These are phyloP conservation scores for Eucalyptus grandis DNA, from an alignment of 345 rosid genomes.

Conservation along the genomic window DNA sequence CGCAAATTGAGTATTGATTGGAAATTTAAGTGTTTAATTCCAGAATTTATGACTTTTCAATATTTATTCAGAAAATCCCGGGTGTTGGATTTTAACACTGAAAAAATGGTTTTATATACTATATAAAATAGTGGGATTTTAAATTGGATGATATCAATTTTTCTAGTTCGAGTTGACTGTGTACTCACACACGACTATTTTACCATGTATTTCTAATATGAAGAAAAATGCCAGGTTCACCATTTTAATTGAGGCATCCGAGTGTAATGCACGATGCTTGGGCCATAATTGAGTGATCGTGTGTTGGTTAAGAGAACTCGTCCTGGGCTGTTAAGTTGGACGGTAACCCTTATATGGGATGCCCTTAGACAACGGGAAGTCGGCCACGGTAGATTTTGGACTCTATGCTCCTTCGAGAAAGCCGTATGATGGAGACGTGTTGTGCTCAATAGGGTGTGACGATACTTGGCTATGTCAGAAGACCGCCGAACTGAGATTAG, in stretches of 20 bases:
- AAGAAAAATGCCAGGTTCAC: too few relatives aligned
- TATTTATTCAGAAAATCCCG: too few relatives aligned
- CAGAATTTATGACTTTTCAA: accelerated
- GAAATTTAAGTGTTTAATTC: too few relatives aligned
- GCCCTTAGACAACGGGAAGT: accelerated
- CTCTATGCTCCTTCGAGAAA: accelerated
- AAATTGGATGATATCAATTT: too few relatives aligned
- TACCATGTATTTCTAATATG: too few relatives aligned
- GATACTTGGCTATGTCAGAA: accelerated
- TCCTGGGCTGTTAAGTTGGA: accelerated
- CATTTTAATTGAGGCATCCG: too few relatives aligned
- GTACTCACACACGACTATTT: accelerated
- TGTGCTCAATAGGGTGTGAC: too few relatives aligned
- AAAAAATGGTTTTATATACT: too few relatives aligned
- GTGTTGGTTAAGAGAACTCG: too few relatives aligned
- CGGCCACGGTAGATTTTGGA: accelerated
- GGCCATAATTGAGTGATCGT: too few relatives aligned
- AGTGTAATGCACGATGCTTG: accelerated
- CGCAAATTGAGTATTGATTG: accelerated
- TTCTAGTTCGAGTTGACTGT: accelerated
- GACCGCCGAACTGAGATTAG: too few relatives aligned
- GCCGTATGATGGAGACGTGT: accelerated
- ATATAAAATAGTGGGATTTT: too few relatives aligned
- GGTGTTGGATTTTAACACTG: accelerated
- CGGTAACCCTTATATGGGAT: accelerated